Conservation (phyloP, 345 rosid genomes). For the Angophora floribunda region DNA sequence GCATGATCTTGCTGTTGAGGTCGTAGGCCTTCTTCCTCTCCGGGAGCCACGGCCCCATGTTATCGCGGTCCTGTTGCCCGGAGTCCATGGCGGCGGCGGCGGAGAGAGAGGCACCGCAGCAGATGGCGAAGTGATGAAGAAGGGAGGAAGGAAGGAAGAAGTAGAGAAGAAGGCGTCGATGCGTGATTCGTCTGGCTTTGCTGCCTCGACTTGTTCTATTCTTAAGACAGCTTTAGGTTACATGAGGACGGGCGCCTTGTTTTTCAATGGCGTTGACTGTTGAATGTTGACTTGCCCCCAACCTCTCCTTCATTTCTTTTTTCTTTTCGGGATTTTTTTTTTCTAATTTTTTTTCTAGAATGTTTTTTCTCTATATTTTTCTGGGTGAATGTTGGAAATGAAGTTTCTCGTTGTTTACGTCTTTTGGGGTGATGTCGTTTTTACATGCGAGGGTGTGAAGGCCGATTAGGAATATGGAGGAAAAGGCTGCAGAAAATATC, state of each 20-base stretch:
- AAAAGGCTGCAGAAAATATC: neutral
- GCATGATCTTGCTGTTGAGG: conserved; percentile 33
- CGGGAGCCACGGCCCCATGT: neutral
- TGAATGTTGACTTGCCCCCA: conserved; percentile 11
- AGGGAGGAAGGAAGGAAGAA: neutral
- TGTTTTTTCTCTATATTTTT: neutral
- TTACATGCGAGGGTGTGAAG: neutral
- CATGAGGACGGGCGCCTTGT: neutral
- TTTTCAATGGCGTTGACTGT: conserved; percentile 9
- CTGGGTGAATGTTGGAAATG: neutral
- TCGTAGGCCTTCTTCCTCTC: neutral
- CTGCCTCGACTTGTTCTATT: neutral
- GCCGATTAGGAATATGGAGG: neutral
- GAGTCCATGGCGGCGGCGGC: neutral
- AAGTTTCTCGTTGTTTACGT: neutral
- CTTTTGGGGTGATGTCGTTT: neutral
- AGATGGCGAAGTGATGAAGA: neutral
- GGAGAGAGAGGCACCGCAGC: too few relatives aligned
- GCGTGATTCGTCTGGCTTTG: neutral
- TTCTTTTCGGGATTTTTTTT: neutral
- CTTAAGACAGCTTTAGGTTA: neutral
- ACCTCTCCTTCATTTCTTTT: neutral
- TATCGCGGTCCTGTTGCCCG: neutral
- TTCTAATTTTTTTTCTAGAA: neutral
- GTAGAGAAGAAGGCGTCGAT: neutral